A percentile compares a stretch with the other conserved stretches of the same genome.
Conservation (phyloP, 768 basidiomycete species). For the Boletus barrowsii region DNA sequence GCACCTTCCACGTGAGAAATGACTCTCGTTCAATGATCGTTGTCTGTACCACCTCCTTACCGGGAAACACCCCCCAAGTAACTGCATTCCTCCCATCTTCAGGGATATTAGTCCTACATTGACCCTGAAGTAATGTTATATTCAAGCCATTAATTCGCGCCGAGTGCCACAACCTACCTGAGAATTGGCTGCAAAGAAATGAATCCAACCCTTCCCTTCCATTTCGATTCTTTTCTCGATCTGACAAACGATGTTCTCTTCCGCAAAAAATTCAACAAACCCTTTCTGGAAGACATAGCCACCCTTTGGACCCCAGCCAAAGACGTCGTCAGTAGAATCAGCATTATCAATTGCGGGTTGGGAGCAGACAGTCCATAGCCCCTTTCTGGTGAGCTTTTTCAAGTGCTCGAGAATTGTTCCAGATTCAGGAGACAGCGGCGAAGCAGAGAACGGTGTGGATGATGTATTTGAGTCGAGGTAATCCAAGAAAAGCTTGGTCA, state of each 20-base stretch:
- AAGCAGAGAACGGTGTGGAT: slow-evolving; percentile 86
- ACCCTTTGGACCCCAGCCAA: slow-evolving; percentile 91
- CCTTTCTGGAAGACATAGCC: slow-evolving; percentile 98
- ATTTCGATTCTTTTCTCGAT: slow-evolving; percentile 57
- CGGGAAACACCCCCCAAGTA: slow-evolving; percentile 98
- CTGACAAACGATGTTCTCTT: slow-evolving; percentile 49
- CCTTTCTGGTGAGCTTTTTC: slow-evolving; percentile 66
- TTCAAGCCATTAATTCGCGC: background rate
- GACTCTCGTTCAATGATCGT: slow-evolving; percentile 96
- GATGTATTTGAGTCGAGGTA: slow-evolving; percentile 72
- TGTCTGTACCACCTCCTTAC: slow-evolving; percentile 92
- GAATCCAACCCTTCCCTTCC: slow-evolving; percentile 63
- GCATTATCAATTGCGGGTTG: slow-evolving; percentile 91
- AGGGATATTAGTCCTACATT: slow-evolving; percentile 74
- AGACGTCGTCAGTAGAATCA: slow-evolving; percentile 66
- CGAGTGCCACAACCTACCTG: slow-evolving; percentile 43
- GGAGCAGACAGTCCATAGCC: slow-evolving; percentile 96
- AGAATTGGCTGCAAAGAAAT: slow-evolving; percentile 83
- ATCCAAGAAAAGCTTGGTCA: slow-evolving; percentile 75
- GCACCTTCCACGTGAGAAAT: slow-evolving; percentile 95
- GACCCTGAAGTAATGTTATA: slow-evolving; percentile 50
- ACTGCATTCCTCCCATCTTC: slow-evolving; percentile 87
- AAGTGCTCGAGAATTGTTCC: slow-evolving; percentile 74
- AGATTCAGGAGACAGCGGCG: slow-evolving; percentile 81
- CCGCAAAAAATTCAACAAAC: slow-evolving; percentile 95